A percentile compares a stretch with the other conserved stretches of the same genome.
These are phyloP conservation scores for Suillus cothurnatus DNA, from an alignment of 768 basidiomycete species.

Conservation along the genomic window DNA sequence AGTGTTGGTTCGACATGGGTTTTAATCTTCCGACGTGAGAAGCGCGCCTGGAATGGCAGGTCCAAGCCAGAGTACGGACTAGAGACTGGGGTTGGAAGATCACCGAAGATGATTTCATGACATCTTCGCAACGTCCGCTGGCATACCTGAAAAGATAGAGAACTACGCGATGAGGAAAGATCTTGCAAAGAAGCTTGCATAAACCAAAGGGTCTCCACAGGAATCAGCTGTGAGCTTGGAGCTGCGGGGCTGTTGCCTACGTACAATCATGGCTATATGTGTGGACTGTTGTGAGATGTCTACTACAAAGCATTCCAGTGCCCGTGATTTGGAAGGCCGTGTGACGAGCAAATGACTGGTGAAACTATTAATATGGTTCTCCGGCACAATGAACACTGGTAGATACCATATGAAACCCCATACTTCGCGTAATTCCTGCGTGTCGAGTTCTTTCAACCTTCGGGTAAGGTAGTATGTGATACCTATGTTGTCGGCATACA, in stretches of 20 bases:
- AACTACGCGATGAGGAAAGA: conserved; percentile 52
- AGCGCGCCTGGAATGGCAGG: conserved; percentile 49
- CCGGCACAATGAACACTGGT: conserved; percentile 7
- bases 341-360: conserved; percentile 91
- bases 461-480: conserved; percentile 89
- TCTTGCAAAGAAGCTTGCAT: conserved; percentile 96
- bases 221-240: conserved; percentile 12
- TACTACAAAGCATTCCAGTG: conserved; percentile 92
- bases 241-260: conserved; percentile 40
- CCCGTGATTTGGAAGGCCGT: conserved; percentile 86
- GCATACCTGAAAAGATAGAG: conserved; percentile 86
- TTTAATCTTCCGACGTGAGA: conserved; percentile 66
- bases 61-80: conserved; percentile 69
- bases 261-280: conserved; percentile 92
- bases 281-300: conserved; percentile 88
- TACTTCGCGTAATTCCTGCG: conserved; percentile 74
- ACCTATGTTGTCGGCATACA: conserved; percentile 86
- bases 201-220: conserved; percentile 88
- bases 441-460: conserved; percentile 67
- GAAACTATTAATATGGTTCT: conserved; percentile 18
- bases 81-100: conserved; percentile 66
- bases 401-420: conserved; percentile 89
- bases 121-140: conserved; percentile 89
- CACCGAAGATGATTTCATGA: conserved; percentile 95
- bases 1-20: conserved; percentile 72